Percentiles rank a stretch among this genome's conserved stretches.
Conservation (phyloP, 1,139 yeast species). For the Kodamaea arcana region DNA sequence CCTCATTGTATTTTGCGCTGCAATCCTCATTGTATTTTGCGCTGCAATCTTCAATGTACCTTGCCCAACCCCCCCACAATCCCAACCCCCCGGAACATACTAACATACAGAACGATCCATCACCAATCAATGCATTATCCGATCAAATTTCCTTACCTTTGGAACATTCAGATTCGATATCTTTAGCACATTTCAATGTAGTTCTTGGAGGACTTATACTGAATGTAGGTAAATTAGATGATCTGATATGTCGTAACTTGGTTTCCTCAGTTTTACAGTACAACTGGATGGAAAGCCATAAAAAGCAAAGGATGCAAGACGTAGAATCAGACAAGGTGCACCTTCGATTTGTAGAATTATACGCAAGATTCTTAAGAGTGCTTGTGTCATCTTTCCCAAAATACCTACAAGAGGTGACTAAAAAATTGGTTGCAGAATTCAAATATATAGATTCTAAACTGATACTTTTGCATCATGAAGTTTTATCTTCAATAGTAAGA, state of each 20-base stretch:
- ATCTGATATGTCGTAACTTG: constrained; percentile 28
- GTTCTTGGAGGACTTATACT: constrained; percentile 31
- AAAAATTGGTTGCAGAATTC: constrained; percentile 61
- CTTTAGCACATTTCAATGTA: constrained; percentile 32
- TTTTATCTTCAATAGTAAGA: constrained; percentile 58
- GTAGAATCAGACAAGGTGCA: constrained; percentile 15
- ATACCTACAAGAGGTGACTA: constrained; percentile 82
- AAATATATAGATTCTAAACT: constrained; percentile 13
- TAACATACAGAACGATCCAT: constrained; percentile 32
- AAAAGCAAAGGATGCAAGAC: constrained; percentile 7
- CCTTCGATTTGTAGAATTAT: constrained; percentile 43
- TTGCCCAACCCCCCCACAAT: too few species aligned
- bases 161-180: constrained; percentile 31
- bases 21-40: too few species aligned
- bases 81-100: too few species aligned
- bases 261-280: constrained; percentile 35
- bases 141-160: constrained; percentile 34
- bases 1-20: too few species aligned
- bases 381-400: constrained; percentile 83
- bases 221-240: constrained; percentile 39
- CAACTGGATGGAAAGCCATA: constrained; percentile 50
- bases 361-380: constrained; percentile 67
- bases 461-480: constrained; percentile 57
- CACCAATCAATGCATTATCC: constrained; percentile 35
- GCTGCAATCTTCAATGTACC: too few species aligned